Evolutionary conservation across 352 stramenopile species (phyloP).

Genomic region (Peronospora belbahrii): DNA sequence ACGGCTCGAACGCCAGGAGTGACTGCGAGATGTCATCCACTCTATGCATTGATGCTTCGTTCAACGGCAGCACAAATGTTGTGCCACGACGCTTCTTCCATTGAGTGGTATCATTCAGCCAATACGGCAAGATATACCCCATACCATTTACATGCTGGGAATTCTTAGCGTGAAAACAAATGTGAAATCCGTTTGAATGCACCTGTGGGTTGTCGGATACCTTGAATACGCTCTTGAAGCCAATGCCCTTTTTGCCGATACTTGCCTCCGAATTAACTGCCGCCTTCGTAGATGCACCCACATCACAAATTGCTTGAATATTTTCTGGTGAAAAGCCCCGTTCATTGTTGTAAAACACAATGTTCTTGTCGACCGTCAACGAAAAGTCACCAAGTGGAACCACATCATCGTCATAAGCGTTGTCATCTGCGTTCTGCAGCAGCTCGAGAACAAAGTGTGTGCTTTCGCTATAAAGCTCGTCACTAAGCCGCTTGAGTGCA

Average conservation of each 20-base stretch:
- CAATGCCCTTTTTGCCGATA: conserved; percentile 88
- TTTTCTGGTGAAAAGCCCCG: conserved; percentile 64
- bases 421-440: conserved; percentile 86
- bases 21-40: conserved; percentile 53
- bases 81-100: conserved; percentile 47
- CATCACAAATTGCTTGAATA: conserved; percentile 80
- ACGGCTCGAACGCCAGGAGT: conserved; percentile 63
- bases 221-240: conserved; percentile 90
- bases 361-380: conserved; percentile 35
- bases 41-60: conserved; percentile 33
- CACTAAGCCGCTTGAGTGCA: conserved; percentile 78
- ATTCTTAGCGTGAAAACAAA: conserved; percentile 66
- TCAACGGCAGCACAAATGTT: conserved; percentile 73
- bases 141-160: conserved; percentile 37
- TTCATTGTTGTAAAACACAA: conserved; percentile 86
- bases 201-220: conserved; percentile 76
- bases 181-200: conserved; percentile 85
- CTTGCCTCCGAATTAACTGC: conserved; percentile 27
- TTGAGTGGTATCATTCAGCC: conserved; percentile 39
- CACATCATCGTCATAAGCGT: conserved; percentile 39
- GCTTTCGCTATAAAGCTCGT: conserved; percentile 82
- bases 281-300: conserved; percentile 79
- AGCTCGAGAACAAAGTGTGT: conserved; percentile 86
- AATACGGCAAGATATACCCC: conserved; percentile 77
- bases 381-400: conserved; percentile 54